Percentiles rank a stretch among this genome's conserved stretches.
phyloP scores from a whole-genome alignment of 2,329 filamentous ascomycete species.

The Sporothrix pallida region DNA sequence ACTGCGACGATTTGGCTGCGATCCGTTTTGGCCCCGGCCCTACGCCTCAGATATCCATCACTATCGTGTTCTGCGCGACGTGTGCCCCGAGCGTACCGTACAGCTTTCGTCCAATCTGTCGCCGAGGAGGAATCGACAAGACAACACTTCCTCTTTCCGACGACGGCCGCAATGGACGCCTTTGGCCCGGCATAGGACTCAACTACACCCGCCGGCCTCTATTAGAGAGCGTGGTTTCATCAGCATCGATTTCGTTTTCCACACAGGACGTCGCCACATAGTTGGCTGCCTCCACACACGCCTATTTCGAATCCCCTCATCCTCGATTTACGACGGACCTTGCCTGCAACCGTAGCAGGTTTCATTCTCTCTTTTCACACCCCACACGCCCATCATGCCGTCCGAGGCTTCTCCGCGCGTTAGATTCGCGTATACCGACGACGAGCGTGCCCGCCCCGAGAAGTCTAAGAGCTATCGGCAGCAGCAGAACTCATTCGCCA shows the following conservation, averaged over 20 bases:
- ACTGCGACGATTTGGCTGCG: not conserved
- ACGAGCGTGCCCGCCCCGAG: constrained; percentile 52
- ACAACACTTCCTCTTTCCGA: not conserved
- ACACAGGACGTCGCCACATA: not conserved
- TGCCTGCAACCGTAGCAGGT: not conserved
- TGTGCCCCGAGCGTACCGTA: too few species aligned
- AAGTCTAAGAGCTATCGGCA: constrained; percentile 50
- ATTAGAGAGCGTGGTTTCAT: constrained; percentile 12
- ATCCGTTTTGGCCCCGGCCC: not conserved
- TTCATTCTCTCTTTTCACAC: not conserved
- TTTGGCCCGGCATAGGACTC: constrained; percentile 29
- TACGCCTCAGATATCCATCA: not conserved
- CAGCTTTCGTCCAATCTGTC: not conserved
- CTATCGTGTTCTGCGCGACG: not conserved
- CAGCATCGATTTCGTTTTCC: constrained; percentile 1
- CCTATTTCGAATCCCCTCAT: not conserved
- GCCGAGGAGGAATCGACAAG: constrained; percentile 5
- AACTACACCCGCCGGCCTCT: constrained; percentile 18
- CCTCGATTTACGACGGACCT: not conserved
- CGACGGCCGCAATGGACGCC: constrained; percentile 31
- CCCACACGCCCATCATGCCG: constrained; percentile 42
- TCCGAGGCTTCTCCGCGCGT: constrained; percentile 62
- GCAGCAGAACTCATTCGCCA: constrained; percentile 44
- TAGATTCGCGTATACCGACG: constrained; percentile 60
- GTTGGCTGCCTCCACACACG: not conserved